Percentiles rank a stretch among this genome's conserved stretches.
phyloP scores from a whole-genome alignment of 2,329 filamentous ascomycete genomes.

The Thermomyces lanuginosus region DNA sequence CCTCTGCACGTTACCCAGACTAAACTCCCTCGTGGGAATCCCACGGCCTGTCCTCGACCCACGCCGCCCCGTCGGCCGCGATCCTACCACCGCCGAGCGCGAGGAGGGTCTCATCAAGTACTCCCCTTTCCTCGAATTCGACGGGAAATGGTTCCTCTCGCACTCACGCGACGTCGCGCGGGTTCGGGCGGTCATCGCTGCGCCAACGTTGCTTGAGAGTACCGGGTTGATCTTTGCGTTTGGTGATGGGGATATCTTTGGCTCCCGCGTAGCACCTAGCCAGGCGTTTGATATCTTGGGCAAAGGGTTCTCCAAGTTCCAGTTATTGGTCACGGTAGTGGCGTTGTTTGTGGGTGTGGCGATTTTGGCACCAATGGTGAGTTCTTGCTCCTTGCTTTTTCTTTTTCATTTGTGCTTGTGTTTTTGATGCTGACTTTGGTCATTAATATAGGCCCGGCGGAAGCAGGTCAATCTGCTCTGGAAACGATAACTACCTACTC shows the following conservation, averaged over 20 bases:
- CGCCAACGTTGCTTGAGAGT: constrained; percentile 72
- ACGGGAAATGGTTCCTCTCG: constrained; percentile 62
- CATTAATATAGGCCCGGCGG: constrained; percentile 25
- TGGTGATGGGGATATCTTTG: constrained; percentile 72
- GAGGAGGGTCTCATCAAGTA: constrained; percentile 76
- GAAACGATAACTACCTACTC: too few species aligned
- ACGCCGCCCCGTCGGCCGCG: constrained; percentile 67
- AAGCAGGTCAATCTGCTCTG: constrained; percentile 34
- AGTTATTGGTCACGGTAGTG: constrained; percentile 66
- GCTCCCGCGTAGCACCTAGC: constrained; percentile 71
- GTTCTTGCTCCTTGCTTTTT: constrained; percentile 15
- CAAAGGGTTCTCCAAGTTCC: constrained; percentile 82
- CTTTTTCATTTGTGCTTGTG: constrained; percentile 3
- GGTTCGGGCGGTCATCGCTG: constrained; percentile 54
- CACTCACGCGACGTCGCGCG: constrained; percentile 71
- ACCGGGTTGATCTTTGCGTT: constrained; percentile 81
- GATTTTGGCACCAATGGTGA: constrained; percentile 70
- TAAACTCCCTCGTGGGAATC: constrained; percentile 61
- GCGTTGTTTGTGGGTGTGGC: constrained; percentile 62
- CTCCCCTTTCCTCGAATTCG: constrained; percentile 60
- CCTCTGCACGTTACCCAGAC: constrained; percentile 58
- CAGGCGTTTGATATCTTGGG: constrained; percentile 82
- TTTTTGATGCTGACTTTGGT: constrained; percentile 6
- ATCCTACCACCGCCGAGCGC: constrained; percentile 60
- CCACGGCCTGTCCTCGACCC: constrained; percentile 68